Evolutionary conservation across 148 eudicot species (phyloP), one percentile per base, ranked within the genome.

Genomic region (Linanthus parryae): DNA sequence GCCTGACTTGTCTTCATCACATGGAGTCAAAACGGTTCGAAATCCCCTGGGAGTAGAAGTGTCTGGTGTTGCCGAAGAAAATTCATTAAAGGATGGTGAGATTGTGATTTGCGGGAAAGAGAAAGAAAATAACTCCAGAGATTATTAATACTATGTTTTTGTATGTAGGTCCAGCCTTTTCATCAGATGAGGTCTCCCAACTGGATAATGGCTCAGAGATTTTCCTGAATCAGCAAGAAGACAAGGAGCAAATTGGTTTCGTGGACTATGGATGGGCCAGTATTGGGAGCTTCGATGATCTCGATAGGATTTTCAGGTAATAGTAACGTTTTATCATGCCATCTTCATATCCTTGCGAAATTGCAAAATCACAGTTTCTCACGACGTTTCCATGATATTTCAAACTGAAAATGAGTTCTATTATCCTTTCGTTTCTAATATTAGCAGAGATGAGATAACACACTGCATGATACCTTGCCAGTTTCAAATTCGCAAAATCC

Each of bases 251-350:
- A 57, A 71, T 74, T 53, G 90, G 82, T 55, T 63, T 85, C 50
- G 82, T 82, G 64, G 78, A 74, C 64, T 79, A 77, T 64, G 68
- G 75, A 55, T 88, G 97, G 97, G 81, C 73, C 62, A 75, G 70
- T 68, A 77, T 88, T 68, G 97, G 84, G 56, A 82, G 90, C 62
- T 85, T 82, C 54, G 87, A 88, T 68, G 97, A 85, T 72, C 84
- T 88, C 41, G 90, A 85, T 61, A 74, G 73, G 48, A 88, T 88
- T 48, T 85, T 88, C 68, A 85, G 97, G 97, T 88, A 75, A 66
- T n/a, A n/a, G n/a, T n/a, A n/a, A n/a, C n/a, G n/a, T n/a, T n/a
- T n/a, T n/a, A n/a, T n/a, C n/a, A n/a, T n/a, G n/a, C n/a, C n/a
- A n/a, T n/a, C n/a, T n/a, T n/a, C n/a, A n/a, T n/a, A n/a, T n/a